Evolutionary conservation across 768 basidiomycete genomes (phyloP), one percentile per base, ranked within the genome.

Genomic region (Ramaria sp.): DNA sequence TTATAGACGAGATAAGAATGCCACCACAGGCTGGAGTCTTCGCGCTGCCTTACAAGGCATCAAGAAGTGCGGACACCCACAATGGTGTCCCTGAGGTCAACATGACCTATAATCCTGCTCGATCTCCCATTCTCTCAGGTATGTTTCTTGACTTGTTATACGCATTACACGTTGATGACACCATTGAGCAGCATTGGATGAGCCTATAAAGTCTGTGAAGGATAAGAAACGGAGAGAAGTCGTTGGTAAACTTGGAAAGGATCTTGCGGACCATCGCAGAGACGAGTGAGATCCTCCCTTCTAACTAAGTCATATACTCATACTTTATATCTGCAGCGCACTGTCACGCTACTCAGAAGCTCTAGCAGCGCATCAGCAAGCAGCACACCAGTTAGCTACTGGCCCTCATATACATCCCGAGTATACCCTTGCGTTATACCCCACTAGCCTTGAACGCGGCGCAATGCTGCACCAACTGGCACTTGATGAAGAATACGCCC

Each of bases 11-110:
- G 39, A 22, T 22, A 30, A 20, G 28, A 42, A 83, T 83, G 80
- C 82, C 82, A 48, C 83, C 83, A 43, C 82, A 84, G 58, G 80
- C 78, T 59, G 83, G 83, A 51, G 70, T 85, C 58, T 86, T 86
- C 62, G 71, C 81, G 3, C 65, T 85, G 15, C 76, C 81, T 15
- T 79, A 79, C 63, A 69, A 74, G 28, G 71, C 77, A 48, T 64
- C 71, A 39, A 69, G 70, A 48, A 64, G 66, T 38, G 67, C 68
- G 66, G 27, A 56, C 68, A n/a, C 66, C 48, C 60, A 56, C 52
- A 54, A 61, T 47, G 56, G 48, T 58, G 24, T 28, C 57, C 53
- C 51, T 41, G 32, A 39, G 25, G 55, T 52, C 56, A 55, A 25
- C 25, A 24, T 32, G 49, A 48, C 34, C 41, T 37, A 50, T 50